These are phyloP conservation scores for Chenopodium formosanum DNA, from an alignment of 148 eudicot genomes.

Conservation along the genomic window DNA sequence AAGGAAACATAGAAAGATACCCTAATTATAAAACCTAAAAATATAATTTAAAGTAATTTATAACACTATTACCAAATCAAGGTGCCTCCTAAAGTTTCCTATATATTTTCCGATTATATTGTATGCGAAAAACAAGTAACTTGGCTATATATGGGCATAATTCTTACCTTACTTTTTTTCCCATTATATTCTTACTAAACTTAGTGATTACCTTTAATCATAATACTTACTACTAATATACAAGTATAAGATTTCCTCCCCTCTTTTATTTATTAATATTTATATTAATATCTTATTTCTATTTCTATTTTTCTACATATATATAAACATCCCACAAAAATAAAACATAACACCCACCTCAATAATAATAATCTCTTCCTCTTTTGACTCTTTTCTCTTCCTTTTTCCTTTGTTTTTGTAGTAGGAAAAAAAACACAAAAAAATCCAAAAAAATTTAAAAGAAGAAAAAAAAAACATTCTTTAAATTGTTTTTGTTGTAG, in stretches of 20 bases:
- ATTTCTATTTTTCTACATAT: too few species aligned
- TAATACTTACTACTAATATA: conserved; percentile 25
- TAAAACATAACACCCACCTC: too few species aligned
- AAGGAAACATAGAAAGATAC: background rate
- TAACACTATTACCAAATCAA: conserved; percentile 5
- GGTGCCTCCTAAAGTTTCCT: conserved; percentile 16
- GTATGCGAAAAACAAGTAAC: background rate
- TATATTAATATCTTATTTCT: too few species aligned
- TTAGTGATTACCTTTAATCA: conserved; percentile 22
- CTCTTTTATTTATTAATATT: background rate
- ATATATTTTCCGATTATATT: conserved; percentile 27
- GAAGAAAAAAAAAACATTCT: background rate
- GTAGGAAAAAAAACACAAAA: background rate
- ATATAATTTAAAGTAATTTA: background rate
- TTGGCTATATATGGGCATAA: conserved; percentile 29
- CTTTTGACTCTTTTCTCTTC: background rate
- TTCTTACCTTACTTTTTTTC: conserved; percentile 3
- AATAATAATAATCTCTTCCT: background rate
- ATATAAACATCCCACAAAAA: background rate
- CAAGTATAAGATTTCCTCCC: conserved; percentile 10
- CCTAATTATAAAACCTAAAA: background rate
- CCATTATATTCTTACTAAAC: conserved; percentile 23
- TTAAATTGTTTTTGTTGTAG: background rate
- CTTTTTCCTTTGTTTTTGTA: background rate
- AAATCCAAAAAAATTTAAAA: background rate